A percentile compares a stretch with the other conserved stretches of the same genome.
Evolutionary conservation across 1,284 basidiomycete species (phyloP).

Genomic region (Microbotryum silenes-acaulis): DNA sequence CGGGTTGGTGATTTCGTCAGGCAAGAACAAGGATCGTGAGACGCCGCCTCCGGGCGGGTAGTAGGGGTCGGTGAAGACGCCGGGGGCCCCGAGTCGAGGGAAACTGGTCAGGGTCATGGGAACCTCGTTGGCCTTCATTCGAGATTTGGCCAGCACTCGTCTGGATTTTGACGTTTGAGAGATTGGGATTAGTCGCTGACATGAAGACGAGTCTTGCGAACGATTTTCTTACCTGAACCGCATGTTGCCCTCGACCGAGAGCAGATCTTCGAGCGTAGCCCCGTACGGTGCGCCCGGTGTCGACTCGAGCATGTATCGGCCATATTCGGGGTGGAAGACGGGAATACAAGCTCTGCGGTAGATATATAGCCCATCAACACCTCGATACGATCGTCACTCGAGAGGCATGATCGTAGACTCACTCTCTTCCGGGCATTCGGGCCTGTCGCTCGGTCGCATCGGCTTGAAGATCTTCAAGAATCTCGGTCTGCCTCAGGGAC

Average conservation of each 20-base stretch:
- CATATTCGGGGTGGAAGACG: conserved; percentile 98
- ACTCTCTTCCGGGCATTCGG: conserved; percentile 12
- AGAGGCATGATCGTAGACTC: background rate
- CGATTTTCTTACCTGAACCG: conserved; percentile 56
- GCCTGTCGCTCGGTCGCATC: conserved; percentile 43
- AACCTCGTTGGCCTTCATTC: conserved; percentile 76
- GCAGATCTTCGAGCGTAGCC: conserved; percentile 70
- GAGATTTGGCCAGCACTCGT: conserved; percentile 71
- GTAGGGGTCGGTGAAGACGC: conserved; percentile 83
- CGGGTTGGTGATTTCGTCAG: conserved; percentile 92
- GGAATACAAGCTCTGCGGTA: conserved; percentile 60
- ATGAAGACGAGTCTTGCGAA: conserved; percentile 42
- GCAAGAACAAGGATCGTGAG: conserved; percentile 86
- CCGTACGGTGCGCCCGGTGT: conserved; percentile 94
- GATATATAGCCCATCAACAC: conserved; percentile 7
- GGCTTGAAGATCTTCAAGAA: conserved; percentile 72
- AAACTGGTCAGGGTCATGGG: conserved; percentile 94
- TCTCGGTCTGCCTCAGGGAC: conserved; percentile 87
- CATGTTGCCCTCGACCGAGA: conserved; percentile 92
- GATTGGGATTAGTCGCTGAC: background rate
- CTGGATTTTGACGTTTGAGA: conserved; percentile 44
- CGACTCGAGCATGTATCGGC: conserved; percentile 96
- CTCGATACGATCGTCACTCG: background rate
- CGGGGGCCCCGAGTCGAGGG: conserved; percentile 79
- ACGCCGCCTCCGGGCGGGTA: conserved; percentile 67